Base-by-base conservation (phyloP, 2,329 filamentous ascomycete genomes). In the Colletotrichum eleusines region DNA sequence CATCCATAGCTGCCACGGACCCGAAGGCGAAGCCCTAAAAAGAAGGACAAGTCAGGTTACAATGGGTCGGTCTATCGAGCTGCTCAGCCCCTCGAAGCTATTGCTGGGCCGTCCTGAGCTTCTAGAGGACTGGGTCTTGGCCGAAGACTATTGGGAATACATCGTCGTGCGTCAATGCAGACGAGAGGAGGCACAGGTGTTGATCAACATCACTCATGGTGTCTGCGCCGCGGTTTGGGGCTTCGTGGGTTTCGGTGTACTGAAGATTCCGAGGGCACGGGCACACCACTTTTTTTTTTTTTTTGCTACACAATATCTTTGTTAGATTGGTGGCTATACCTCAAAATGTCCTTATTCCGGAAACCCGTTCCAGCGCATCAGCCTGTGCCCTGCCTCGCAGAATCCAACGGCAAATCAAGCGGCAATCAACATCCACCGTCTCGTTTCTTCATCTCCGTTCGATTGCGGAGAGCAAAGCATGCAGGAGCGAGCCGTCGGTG, bases 1-100 rank as follows among this genome's bases (percentile, higher is more conserved):
- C 65, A 53, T 16, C 31, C 51, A 59, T 54, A 20, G 38, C 18
- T 46, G 51, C 35, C 40, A 31, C 55, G 44, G 40, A 40, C 40
- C 38, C 64, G 64, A 58, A 69, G 58, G 57, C 53, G 23, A 16
- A 9, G 9, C 33, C 53, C 69, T 23, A 54, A 63, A 69, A 46
- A 69, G 65, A 54, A 71, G 42, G 33, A 12, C 20, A 38, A 54
- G 53, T 54, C 63, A 69, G 23, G 20, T 63, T 71, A 48, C 23
- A 55, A 51, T 48, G 69, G 69, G 53, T 60, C 64, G 69, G 53
- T 60, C 64, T 42, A 16, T 53, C 20, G 31, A 69, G 23, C 33
- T 63, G 54, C 38, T 59, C 59, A 48, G 31, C 63, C 68, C 67
- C 68, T 67, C 57, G 58, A 63, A 63, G 63, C 68, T 67, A 59